These are phyloP conservation scores for Hanseniaspora occidentalis DNA, from an alignment of 805 yeast genomes.

Conservation along the genomic window DNA sequence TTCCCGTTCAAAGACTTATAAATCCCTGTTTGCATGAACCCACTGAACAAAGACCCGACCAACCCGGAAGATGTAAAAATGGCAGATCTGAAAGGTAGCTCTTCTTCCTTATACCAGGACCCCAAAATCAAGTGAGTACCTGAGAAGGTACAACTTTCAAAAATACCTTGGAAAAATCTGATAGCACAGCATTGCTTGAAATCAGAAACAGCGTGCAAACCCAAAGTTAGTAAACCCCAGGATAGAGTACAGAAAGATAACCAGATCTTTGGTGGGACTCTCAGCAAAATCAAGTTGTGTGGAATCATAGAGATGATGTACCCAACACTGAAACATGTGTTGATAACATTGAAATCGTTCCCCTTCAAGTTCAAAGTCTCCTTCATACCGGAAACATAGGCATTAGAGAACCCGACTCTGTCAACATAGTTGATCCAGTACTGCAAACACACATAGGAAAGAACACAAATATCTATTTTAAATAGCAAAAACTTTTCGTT, in stretches of 20 bases:
- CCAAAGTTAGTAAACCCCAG: conserved; percentile 47
- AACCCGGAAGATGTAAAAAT: conserved; percentile 43
- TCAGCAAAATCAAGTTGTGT: conserved; percentile 38
- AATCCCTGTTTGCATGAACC: conserved; percentile 47
- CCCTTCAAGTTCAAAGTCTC: conserved; percentile 38
- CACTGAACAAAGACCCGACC: conserved; percentile 41
- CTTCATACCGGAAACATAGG: conserved; percentile 59
- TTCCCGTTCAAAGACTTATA: conserved; percentile 32
- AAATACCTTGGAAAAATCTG: conserved; percentile 48
- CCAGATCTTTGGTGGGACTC: conserved; percentile 46
- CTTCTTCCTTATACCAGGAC: conserved; percentile 38
- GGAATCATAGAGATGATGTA: conserved; percentile 53
- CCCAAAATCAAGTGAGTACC: conserved; percentile 46
- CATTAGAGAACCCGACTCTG: conserved; percentile 41
- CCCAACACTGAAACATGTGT: conserved; percentile 48
- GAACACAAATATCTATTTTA: conserved; percentile 22
- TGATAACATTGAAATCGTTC: conserved; percentile 37
- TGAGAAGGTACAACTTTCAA: conserved; percentile 44
- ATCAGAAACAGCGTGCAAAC: conserved; percentile 34
- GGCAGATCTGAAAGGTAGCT: conserved; percentile 39
- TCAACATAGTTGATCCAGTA: conserved; percentile 43
- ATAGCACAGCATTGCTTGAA: conserved; percentile 41
- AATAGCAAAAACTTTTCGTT: conserved; percentile 11
- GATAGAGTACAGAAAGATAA: conserved; percentile 38
- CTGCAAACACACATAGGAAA: conserved; percentile 24